Evolutionary conservation across 2,329 filamentous ascomycete species (phyloP).

Genomic region (Aureobasidium sp.): DNA sequence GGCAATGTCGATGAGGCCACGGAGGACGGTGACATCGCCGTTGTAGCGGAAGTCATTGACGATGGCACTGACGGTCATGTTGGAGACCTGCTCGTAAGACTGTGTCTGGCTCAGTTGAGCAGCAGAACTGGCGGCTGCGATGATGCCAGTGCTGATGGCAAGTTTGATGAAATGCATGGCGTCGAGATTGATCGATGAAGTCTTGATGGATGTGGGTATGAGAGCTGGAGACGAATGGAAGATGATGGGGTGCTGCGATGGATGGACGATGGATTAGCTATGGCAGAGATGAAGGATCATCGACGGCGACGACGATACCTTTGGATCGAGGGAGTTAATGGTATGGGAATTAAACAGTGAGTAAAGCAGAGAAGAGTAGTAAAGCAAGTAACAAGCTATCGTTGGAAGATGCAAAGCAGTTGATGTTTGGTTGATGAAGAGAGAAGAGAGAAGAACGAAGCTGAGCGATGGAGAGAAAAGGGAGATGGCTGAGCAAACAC

Average conservation of each 20-base stretch:
- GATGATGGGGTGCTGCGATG: not conserved
- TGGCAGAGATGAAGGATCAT: not conserved
- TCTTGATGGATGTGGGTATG: not conserved
- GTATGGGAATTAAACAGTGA: not conserved
- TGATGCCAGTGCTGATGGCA: not conserved
- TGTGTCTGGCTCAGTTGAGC: conserved; percentile 2
- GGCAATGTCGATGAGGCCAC: conserved; percentile 12
- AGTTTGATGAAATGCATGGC: conserved; percentile 10
- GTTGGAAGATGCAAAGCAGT: conserved; percentile 6
- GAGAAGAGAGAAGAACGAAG: not conserved
- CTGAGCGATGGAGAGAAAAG: not conserved
- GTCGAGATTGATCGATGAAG: conserved; percentile 8
- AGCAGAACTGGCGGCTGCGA: not conserved
- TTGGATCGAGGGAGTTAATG: not conserved
- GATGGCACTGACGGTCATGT: conserved; percentile 7
- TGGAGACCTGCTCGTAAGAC: conserved; percentile 9
- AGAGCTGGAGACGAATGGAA: conserved; percentile 5
- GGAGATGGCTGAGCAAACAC: not conserved
- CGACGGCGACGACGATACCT: not conserved
- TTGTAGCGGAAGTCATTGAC: conserved; percentile 13
- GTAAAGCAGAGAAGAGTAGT: conserved; percentile 3
- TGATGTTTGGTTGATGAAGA: conserved; percentile 6
- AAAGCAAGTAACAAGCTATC: conserved; percentile 4
- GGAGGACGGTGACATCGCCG: conserved; percentile 9
- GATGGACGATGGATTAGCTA: not conserved